These are phyloP conservation scores for Cupressus sempervirens DNA, from an alignment of 75 land plant genomes.

Conservation along the genomic window DNA sequence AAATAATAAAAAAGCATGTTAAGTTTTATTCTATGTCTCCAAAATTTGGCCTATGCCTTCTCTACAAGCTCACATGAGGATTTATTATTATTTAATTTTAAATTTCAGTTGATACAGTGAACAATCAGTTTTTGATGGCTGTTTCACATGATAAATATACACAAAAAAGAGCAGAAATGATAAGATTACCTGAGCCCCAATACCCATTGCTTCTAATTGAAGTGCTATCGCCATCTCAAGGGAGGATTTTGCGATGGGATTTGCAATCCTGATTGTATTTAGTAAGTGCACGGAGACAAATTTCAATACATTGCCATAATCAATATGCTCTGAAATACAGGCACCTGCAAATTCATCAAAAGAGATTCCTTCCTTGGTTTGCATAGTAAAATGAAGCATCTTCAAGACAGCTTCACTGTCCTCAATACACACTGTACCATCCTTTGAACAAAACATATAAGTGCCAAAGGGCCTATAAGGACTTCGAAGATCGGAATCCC, in stretches of 20 bases:
- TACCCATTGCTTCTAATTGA: constrained; percentile 6
- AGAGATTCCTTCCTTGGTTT: not conserved
- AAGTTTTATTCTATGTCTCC: no score
- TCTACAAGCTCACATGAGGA: not conserved
- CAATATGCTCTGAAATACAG: not conserved
- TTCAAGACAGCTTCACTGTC: constrained; percentile 56
- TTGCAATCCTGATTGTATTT: not conserved
- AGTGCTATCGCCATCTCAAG: not conserved
- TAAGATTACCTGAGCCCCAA: constrained; percentile 6
- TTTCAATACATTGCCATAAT: not conserved
- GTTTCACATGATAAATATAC: not conserved
- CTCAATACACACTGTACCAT: constrained; percentile 29
- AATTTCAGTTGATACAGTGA: not conserved
- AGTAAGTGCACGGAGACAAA: not conserved
- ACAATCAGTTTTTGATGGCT: not conserved
- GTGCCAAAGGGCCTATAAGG: constrained; percentile 65
- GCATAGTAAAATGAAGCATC: constrained; percentile 28
- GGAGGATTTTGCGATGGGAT: not conserved
- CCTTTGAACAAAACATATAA: constrained; percentile 33
- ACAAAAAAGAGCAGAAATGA: not conserved
- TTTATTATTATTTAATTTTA: not conserved
- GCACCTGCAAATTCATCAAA: not conserved
- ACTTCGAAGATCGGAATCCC: constrained; percentile 9
- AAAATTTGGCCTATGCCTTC: not conserved
- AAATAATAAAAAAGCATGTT: no score